A percentile compares a stretch with the other conserved stretches of the same genome.
Evolutionary conservation across 148 eudicot species (phyloP).

Genomic region (Rhododendron molle): DNA sequence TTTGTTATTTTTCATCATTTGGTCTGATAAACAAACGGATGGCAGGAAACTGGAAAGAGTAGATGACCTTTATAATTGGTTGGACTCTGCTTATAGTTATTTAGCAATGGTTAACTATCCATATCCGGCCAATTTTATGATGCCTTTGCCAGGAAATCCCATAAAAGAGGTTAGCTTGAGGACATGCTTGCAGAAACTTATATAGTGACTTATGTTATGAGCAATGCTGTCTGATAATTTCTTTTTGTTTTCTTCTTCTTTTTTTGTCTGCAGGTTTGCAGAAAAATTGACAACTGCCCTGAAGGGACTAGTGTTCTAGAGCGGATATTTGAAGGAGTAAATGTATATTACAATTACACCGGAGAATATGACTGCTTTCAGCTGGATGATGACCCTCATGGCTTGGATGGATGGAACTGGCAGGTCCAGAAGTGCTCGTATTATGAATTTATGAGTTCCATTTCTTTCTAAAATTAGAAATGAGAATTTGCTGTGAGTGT

Average conservation of each 20-base stretch:
- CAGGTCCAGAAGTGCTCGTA: slow-evolving; percentile 42
- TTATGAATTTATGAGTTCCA: not conserved
- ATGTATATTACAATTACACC: slow-evolving; percentile 83
- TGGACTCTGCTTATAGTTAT: slow-evolving; percentile 79
- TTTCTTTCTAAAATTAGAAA: not conserved
- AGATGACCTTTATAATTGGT: slow-evolving; percentile 59
- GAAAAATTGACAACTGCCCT: slow-evolving; percentile 63
- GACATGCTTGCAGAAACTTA: not conserved
- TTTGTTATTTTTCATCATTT: not conserved
- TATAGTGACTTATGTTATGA: not conserved
- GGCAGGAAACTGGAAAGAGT: slow-evolving; percentile 57
- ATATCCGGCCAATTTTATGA: slow-evolving; percentile 65
- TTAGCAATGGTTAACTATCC: slow-evolving; percentile 92
- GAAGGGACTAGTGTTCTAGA: slow-evolving; percentile 59
- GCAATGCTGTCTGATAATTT: not conserved
- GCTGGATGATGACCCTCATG: slow-evolving; percentile 90
- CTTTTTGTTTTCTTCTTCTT: not conserved
- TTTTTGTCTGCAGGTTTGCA: slow-evolving; percentile 52
- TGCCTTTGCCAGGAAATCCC: slow-evolving; percentile 87
- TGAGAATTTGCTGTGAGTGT: not conserved
- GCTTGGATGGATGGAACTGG: slow-evolving; percentile 92
- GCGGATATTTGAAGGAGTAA: slow-evolving; percentile 71
- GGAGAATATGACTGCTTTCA: slow-evolving; percentile 75
- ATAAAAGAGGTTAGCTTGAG: slow-evolving; percentile 68
- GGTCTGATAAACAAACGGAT: slow-evolving; percentile 9